Evolutionary conservation across 2,329 filamentous ascomycete species (phyloP).

Genomic region (Beauveria asiatica): DNA sequence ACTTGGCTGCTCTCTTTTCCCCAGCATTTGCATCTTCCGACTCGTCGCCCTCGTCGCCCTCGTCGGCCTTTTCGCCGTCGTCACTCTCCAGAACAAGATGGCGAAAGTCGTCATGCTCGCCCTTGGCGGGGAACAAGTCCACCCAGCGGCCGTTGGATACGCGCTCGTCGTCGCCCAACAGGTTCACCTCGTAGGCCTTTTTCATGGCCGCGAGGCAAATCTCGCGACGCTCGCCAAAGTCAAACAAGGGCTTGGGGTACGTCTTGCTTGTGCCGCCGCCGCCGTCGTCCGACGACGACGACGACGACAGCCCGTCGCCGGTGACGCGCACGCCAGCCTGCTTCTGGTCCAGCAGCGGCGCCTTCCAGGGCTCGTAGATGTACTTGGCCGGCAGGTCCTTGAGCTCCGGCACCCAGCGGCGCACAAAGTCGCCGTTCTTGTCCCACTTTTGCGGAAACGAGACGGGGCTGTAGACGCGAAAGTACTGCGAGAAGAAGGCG

Average conservation of each 20-base stretch:
- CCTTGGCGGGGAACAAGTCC: slow-evolving; percentile 33
- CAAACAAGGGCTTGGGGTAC: slow-evolving; percentile 72
- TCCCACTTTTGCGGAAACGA: slow-evolving; percentile 72
- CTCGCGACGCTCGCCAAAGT: slow-evolving; percentile 55
- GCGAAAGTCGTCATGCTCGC: slow-evolving; percentile 30
- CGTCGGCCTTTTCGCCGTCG: slow-evolving; percentile 25
- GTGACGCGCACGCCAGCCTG: slow-evolving; percentile 56
- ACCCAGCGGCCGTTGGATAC: slow-evolving; percentile 54
- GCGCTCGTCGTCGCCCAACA: slow-evolving; percentile 55
- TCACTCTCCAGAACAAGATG: slow-evolving; percentile 25
- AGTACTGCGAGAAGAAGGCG: slow-evolving; percentile 67
- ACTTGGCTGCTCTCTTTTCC: slow-evolving; percentile 18
- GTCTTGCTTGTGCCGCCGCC: slow-evolving; percentile 32
- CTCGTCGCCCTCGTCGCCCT: slow-evolving; percentile 21
- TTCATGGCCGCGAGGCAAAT: slow-evolving; percentile 62
- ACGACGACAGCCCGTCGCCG: slow-evolving; percentile 37
- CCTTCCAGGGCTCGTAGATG: slow-evolving; percentile 76
- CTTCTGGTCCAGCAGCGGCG: slow-evolving; percentile 58
- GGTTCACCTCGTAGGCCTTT: slow-evolving; percentile 54
- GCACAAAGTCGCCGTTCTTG: slow-evolving; percentile 54
- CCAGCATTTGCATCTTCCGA: slow-evolving; percentile 12
- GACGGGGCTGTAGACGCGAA: slow-evolving; percentile 60
- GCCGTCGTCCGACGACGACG: slow-evolving; percentile 19
- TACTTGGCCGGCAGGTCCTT: slow-evolving; percentile 53
- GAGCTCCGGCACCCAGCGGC: slow-evolving; percentile 60